Evolutionary conservation across 495 filamentous ascomycete genomes (phyloP).

Genomic region (Aspergillus sclerotiicarbonarius): DNA sequence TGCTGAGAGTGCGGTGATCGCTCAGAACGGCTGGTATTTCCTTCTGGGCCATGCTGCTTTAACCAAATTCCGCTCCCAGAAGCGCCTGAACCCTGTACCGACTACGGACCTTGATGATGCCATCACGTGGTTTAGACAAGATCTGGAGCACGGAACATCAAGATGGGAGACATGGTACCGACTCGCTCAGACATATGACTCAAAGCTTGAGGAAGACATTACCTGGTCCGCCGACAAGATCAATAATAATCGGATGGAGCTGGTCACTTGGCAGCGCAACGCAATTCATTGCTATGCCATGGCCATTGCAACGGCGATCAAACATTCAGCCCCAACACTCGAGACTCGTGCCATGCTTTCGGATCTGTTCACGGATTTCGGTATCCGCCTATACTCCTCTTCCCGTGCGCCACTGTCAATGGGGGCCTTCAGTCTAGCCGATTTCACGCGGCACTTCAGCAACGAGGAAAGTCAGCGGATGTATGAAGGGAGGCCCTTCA

Average conservation of each 20-base stretch:
- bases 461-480: slow-evolving; percentile 64
- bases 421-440: slow-evolving; percentile 72
- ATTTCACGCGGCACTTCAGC: slow-evolving; percentile 75
- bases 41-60: slow-evolving; percentile 83
- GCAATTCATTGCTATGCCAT: slow-evolving; percentile 94
- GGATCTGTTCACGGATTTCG: slow-evolving; percentile 87
- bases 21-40: slow-evolving; percentile 89
- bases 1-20: slow-evolving; percentile 56
- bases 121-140: slow-evolving; percentile 75
- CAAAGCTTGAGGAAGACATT: slow-evolving; percentile 85
- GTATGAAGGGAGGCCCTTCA: slow-evolving; percentile 70
- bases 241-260: slow-evolving; percentile 75
- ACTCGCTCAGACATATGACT: slow-evolving; percentile 86
- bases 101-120: slow-evolving; percentile 86
- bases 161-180: slow-evolving; percentile 98
- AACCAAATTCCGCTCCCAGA: slow-evolving; percentile 82
- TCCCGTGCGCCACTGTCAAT: slow-evolving; percentile 91
- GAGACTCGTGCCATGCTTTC: slow-evolving; percentile 67
- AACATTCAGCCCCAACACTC: slow-evolving; percentile 56
- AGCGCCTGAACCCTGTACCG: slow-evolving; percentile 70
- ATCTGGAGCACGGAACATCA: slow-evolving; percentile 79
- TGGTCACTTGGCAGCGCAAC: slow-evolving; percentile 72
- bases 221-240: slow-evolving; percentile 96
- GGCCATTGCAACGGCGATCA: slow-evolving; percentile 72
- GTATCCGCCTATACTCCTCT: slow-evolving; percentile 82